phyloP scores from a whole-genome alignment of 371 early-diverging fungal species.

The Rhizopus delemar region DNA sequence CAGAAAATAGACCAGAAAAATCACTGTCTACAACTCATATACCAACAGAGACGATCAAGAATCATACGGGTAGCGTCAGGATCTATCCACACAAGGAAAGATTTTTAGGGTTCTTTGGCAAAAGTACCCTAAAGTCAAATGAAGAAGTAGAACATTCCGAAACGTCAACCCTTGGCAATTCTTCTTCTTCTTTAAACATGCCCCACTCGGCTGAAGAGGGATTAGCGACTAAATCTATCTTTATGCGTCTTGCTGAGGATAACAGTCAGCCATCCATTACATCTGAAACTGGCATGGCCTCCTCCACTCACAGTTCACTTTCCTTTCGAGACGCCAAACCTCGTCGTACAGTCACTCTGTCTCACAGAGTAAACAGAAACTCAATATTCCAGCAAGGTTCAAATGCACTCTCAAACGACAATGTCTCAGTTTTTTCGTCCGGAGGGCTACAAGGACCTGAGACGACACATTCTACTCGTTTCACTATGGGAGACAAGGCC shows the following conservation, averaged over 20 bases:
- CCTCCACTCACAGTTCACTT: neutral
- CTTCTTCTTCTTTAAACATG: conserved; percentile 9
- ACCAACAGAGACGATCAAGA: neutral
- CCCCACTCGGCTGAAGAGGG: neutral
- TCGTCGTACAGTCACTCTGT: neutral
- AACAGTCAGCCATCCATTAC: neutral
- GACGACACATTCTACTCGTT: conserved; percentile 6
- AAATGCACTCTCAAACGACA: conserved; percentile 2
- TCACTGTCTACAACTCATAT: conserved; percentile 13
- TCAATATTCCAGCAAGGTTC: neutral
- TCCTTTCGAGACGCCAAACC: neutral
- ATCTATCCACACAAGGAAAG: conserved; percentile 23
- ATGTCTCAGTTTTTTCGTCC: neutral
- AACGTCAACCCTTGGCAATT: conserved; percentile 13
- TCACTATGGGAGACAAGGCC: conserved; percentile 15
- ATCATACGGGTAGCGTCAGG: conserved; percentile 10
- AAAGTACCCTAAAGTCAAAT: neutral
- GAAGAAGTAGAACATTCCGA: conserved; percentile 9
- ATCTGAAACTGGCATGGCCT: neutral
- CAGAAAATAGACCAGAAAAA: conserved; percentile 9
- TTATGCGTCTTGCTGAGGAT: conserved; percentile 4
- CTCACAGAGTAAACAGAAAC: neutral
- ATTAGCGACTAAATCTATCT: neutral
- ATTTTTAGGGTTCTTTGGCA: conserved; percentile 21
- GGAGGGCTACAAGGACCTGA: neutral